Percentiles rank a stretch among this genome's conserved stretches.
phyloP scores from a whole-genome alignment of 306 rosid genomes.

The Cicer judaicum region DNA sequence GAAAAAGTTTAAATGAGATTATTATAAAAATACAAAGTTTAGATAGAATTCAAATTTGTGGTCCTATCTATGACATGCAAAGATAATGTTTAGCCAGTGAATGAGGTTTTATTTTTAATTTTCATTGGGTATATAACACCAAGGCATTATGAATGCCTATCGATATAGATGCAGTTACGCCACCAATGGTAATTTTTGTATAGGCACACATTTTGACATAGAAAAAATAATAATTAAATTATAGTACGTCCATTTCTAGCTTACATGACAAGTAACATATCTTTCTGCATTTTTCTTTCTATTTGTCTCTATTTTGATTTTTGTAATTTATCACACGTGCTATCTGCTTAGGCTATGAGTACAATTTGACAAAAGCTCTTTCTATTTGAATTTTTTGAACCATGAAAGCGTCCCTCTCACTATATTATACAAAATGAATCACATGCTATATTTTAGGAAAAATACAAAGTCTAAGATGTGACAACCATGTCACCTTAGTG shows the following conservation, averaged over 20 bases:
- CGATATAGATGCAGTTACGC: too few relatives aligned
- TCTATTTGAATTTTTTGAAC: constrained; percentile 35
- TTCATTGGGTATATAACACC: too few relatives aligned
- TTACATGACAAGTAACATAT: constrained; percentile 8
- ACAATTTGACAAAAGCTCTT: constrained; percentile 38
- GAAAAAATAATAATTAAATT: too few relatives aligned
- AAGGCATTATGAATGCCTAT: too few relatives aligned
- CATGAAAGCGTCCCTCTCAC: constrained; percentile 11
- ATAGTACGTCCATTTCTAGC: neutral
- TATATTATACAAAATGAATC: neutral
- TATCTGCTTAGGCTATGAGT: constrained; percentile 24
- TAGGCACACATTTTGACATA: too few relatives aligned
- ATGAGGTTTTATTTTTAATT: too few relatives aligned
- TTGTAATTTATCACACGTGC: constrained; percentile 31
- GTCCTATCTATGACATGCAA: too few relatives aligned
- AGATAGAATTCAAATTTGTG: too few relatives aligned
- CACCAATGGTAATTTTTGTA: too few relatives aligned
- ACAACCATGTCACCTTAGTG: neutral
- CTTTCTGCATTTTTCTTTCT: constrained; percentile 18
- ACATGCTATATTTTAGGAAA: neutral
- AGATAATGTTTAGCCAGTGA: too few relatives aligned
- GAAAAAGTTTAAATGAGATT: too few relatives aligned
- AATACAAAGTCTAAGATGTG: constrained; percentile 7
- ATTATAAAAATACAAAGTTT: too few relatives aligned
- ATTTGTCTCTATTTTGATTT: neutral